Conservation (phyloP, 768 basidiomycete genomes). For the Multifurca ochricompacta region DNA sequence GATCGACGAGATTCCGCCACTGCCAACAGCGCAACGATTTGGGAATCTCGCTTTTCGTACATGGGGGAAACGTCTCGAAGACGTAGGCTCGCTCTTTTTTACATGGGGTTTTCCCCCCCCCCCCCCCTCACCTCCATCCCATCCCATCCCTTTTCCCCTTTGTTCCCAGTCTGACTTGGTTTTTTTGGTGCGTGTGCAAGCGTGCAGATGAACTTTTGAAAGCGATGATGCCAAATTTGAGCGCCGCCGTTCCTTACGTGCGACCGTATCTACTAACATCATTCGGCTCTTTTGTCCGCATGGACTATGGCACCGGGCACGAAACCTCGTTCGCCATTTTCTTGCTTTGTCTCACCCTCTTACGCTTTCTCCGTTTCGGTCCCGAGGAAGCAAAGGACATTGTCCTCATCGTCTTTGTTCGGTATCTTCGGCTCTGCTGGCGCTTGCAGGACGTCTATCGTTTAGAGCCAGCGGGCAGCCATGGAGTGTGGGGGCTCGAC, state of each 20-base stretch:
- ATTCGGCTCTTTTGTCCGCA: slow-evolving; percentile 83
- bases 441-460: slow-evolving; percentile 80
- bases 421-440: slow-evolving; percentile 80
- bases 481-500: slow-evolving; percentile 97
- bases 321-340: slow-evolving; percentile 84
- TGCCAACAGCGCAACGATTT: slow-evolving; percentile 70
- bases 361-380: slow-evolving; percentile 53
- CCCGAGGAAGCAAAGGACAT: slow-evolving; percentile 54
- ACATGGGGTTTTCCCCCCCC: no score
- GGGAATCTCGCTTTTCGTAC: slow-evolving; percentile 87
- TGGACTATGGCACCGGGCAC: slow-evolving; percentile 97
- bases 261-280: slow-evolving; percentile 73
- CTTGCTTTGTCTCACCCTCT: slow-evolving; percentile 61
- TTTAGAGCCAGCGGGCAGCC: slow-evolving; percentile 93
- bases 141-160: no score
- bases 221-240: slow-evolving; percentile 39
- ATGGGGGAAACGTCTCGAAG: slow-evolving; percentile 73
- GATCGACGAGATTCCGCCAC: slow-evolving; percentile 77
- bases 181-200: slow-evolving; percentile 30
- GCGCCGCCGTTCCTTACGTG: slow-evolving; percentile 49
- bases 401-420: slow-evolving; percentile 56
- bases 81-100: slow-evolving; percentile 57
- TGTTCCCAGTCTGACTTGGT: not conserved
- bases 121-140: slow-evolving; percentile 10
- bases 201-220: slow-evolving; percentile 45